phyloP scores from a whole-genome alignment of 768 basidiomycete genomes.

The Rhodotorula babjevae region DNA sequence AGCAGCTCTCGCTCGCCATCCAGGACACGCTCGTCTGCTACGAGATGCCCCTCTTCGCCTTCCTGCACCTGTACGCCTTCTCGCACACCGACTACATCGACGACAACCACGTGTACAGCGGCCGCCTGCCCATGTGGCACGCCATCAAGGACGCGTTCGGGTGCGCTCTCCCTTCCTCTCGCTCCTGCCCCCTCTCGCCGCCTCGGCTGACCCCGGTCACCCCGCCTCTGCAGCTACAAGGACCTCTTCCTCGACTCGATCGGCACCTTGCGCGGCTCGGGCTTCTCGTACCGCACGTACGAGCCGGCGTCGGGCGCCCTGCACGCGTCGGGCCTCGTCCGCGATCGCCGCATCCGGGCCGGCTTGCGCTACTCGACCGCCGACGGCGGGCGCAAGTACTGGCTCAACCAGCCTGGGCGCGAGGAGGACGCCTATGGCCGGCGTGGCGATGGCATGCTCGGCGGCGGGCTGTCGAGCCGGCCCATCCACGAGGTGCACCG shows the following conservation, averaged over 20 bases:
- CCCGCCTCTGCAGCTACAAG: constrained; percentile 44
- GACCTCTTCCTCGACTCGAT: constrained; percentile 84
- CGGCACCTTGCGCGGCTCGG: constrained; percentile 73
- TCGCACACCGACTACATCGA: constrained; percentile 82
- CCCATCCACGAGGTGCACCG: constrained; percentile 47
- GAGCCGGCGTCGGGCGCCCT: constrained; percentile 91
- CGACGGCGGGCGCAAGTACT: constrained; percentile 81
- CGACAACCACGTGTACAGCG: constrained; percentile 60
- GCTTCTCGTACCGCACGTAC: constrained; percentile 93
- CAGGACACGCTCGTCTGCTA: constrained; percentile 86
- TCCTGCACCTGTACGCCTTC: constrained; percentile 93
- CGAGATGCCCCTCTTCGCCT: constrained; percentile 96
- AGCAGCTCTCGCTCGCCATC: constrained; percentile 70
- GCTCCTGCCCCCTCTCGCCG: too few species aligned
- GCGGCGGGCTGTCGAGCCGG: constrained; percentile 40
- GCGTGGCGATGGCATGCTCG: constrained; percentile 7
- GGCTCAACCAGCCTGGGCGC: constrained; percentile 70
- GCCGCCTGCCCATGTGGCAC: constrained; percentile 81
- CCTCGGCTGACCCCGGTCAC: too few species aligned
- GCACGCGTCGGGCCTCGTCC: constrained; percentile 72
- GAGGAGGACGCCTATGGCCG: constrained; percentile 48
- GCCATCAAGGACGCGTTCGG: constrained; percentile 87
- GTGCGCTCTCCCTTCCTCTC: constrained; percentile 44
- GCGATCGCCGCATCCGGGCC: constrained; percentile 80
- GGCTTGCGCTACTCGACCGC: constrained; percentile 86